Evolutionary conservation across 306 rosid genomes (phyloP).

Genomic region (Gynostemma pentaphyllum): DNA sequence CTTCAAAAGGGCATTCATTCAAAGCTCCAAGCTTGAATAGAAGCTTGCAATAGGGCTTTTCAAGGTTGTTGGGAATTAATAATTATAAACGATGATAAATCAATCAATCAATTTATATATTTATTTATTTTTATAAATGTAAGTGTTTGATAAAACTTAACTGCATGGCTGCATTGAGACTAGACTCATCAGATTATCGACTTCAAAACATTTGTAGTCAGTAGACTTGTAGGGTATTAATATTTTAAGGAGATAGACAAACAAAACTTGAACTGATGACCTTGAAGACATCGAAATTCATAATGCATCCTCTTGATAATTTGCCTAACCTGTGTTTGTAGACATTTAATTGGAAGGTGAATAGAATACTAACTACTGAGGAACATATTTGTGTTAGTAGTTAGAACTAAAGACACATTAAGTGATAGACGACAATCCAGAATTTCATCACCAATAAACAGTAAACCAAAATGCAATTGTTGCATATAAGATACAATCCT

Average conservation of each 20-base stretch:
- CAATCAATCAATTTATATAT: not conserved
- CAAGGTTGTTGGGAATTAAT: slow-evolving; percentile 3
- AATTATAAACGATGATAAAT: not conserved
- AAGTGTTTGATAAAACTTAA: not conserved
- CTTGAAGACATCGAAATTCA: not conserved
- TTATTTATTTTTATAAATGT: not conserved
- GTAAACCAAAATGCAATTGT: too few relatives aligned
- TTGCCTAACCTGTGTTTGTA: not conserved
- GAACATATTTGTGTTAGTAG: not conserved
- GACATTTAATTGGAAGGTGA: too few relatives aligned
- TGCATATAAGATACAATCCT: not conserved
- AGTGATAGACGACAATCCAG: not conserved
- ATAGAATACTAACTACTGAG: too few relatives aligned
- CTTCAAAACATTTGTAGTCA: not conserved
- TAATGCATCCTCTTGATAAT: too few relatives aligned
- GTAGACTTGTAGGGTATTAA: not conserved
- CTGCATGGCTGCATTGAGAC: not conserved
- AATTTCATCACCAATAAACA: not conserved
- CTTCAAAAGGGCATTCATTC: not conserved
- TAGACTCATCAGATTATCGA: not conserved
- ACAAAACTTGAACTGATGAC: not conserved
- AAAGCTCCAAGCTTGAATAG: not conserved
- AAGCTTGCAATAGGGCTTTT: not conserved
- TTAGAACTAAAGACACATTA: not conserved
- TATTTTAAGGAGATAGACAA: not conserved